phyloP scores from a whole-genome alignment of 805 yeast genomes.

The Candida andamanensis region DNA sequence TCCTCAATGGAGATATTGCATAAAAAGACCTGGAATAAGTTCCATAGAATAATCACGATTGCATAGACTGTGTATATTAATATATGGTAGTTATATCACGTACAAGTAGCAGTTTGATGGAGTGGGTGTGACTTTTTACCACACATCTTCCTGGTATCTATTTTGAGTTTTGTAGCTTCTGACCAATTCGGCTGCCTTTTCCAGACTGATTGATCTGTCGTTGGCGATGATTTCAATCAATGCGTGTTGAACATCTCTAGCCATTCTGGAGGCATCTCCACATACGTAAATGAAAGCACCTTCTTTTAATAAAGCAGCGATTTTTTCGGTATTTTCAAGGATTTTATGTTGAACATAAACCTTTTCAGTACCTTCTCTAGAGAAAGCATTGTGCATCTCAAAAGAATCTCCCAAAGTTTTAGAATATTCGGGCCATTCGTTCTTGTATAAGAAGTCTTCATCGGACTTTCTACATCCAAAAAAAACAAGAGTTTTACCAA shows the following conservation, averaged over 20 bases:
- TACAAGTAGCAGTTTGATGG: too few relatives aligned
- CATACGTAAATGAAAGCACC: conserved; percentile 94
- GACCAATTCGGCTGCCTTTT: conserved; percentile 69
- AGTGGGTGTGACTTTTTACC: too few relatives aligned
- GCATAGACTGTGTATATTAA: too few relatives aligned
- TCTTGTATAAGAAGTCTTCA: conserved; percentile 80
- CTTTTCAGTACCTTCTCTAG: conserved; percentile 60
- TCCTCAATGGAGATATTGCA: conserved; percentile 26
- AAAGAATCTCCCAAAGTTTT: conserved; percentile 56
- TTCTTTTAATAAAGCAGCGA: conserved; percentile 49
- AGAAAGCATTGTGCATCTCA: conserved; percentile 77
- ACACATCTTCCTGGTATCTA: conserved; percentile 94
- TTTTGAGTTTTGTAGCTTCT: conserved; percentile 78
- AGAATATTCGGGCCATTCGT: conserved; percentile 82
- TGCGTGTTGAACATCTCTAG: conserved; percentile 81
- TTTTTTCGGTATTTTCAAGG: conserved; percentile 45
- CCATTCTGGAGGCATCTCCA: conserved; percentile 96
- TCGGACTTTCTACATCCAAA: conserved; percentile 79
- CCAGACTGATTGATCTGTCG: conserved; percentile 58
- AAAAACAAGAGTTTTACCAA: conserved; percentile 75
- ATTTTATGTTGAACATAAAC: conserved; percentile 85
- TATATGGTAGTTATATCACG: too few relatives aligned
- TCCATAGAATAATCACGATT: too few relatives aligned
- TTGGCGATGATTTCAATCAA: conserved; percentile 57
- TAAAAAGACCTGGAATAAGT: conserved; percentile 8